phyloP scores from a whole-genome alignment of 768 basidiomycete genomes.

The Termitomyces bulborhizus region DNA sequence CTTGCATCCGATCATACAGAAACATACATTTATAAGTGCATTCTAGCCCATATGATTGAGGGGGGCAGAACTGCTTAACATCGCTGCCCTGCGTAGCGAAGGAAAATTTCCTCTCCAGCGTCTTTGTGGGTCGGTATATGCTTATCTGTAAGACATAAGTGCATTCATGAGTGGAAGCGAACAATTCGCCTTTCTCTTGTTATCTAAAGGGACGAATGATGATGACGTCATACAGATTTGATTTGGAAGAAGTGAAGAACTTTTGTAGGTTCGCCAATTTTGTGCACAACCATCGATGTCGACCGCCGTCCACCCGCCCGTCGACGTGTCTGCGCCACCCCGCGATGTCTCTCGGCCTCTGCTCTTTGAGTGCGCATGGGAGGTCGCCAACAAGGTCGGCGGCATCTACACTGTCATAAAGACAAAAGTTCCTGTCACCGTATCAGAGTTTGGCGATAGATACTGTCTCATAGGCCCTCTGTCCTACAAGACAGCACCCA shows the following conservation, averaged over 20 bases:
- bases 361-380: slow-evolving; percentile 96
- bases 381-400: slow-evolving; percentile 98
- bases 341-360: slow-evolving; percentile 76
- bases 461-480: slow-evolving; percentile 98
- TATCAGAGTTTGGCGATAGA: slow-evolving; percentile 90
- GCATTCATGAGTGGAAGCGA: neutral
- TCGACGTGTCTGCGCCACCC: slow-evolving; percentile 25
- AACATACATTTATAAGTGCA: no score
- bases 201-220: neutral
- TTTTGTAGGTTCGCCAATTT: neutral
- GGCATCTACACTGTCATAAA: slow-evolving; percentile 99
- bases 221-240: slow-evolving; percentile 11
- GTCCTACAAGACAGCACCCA: slow-evolving; percentile 95
- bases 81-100: neutral
- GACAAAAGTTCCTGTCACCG: slow-evolving; percentile 98
- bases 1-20: no score
- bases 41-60: no score
- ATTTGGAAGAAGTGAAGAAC: neutral
- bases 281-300: slow-evolving; percentile 9
- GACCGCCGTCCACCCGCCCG: slow-evolving; percentile 17
- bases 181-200: neutral
- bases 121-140: neutral
- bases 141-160: neutral
- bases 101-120: neutral
- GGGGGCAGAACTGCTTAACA: no score